These are phyloP conservation scores for Quercus cerris DNA, from an alignment of 306 rosid species.

Conservation along the genomic window DNA sequence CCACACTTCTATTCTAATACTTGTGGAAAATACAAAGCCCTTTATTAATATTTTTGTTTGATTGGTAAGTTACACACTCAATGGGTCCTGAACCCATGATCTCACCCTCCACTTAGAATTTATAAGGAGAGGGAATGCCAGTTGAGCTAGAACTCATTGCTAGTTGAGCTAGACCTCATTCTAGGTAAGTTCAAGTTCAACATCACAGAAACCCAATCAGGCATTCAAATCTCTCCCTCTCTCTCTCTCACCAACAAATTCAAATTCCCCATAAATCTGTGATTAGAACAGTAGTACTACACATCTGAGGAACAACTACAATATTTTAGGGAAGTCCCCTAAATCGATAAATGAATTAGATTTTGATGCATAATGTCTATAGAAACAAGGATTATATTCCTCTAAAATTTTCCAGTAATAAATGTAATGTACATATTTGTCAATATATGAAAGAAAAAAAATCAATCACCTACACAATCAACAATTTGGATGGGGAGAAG, in stretches of 20 bases:
- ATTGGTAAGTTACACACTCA: no score
- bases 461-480: constrained; percentile 14
- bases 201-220: not conserved
- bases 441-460: constrained; percentile 19
- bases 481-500: constrained; percentile 1
- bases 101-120: no score
- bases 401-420: constrained; percentile 29
- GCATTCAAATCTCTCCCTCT: not conserved
- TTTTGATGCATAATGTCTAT: not conserved
- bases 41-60: no score
- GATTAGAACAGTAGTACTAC: not conserved
- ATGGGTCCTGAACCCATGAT: no score
- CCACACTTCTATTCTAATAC: no score
- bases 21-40: no score
- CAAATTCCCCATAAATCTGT: not conserved
- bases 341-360: not conserved
- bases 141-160: no score
- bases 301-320: not conserved
- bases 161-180: not conserved
- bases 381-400: not conserved
- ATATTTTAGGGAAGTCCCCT: not conserved
- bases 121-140: no score
- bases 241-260: not conserved
- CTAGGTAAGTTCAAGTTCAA: not conserved
- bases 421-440: constrained; percentile 37